Evolutionary conservation across 2,329 filamentous ascomycete genomes (phyloP).

Genomic region (Penicillium sp.): DNA sequence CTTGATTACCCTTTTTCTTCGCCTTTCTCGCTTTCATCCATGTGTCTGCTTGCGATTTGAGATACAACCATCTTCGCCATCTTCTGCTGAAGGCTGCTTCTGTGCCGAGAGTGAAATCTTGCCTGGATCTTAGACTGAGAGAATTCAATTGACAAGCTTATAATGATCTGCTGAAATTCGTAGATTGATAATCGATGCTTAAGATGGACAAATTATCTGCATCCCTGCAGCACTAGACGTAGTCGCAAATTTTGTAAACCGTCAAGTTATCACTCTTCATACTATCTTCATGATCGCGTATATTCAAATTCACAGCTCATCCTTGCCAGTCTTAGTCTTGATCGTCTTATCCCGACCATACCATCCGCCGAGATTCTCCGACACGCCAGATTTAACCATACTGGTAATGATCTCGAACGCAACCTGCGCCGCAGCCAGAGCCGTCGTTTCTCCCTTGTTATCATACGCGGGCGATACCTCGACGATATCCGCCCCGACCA

Average conservation of each 20-base stretch:
- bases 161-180: slow-evolving; percentile 4
- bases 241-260: neutral
- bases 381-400: slow-evolving; percentile 43
- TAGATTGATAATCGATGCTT: slow-evolving; percentile 2
- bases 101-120: slow-evolving; percentile 8
- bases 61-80: too few relatives aligned
- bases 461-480: slow-evolving; percentile 86
- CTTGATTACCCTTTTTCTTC: neutral
- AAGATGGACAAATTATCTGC: neutral
- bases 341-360: slow-evolving; percentile 28
- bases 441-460: slow-evolving; percentile 70
- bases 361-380: slow-evolving; percentile 38
- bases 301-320: slow-evolving; percentile 22
- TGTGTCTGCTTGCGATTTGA: too few relatives aligned
- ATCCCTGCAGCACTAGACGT: slow-evolving; percentile 1
- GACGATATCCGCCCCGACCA: slow-evolving; percentile 85
- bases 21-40: slow-evolving; percentile 2
- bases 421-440: slow-evolving; percentile 75
- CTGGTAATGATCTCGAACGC: slow-evolving; percentile 76
- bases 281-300: slow-evolving; percentile 18
- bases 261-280: slow-evolving; percentile 18
- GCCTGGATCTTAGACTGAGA: slow-evolving; percentile 13
- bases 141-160: slow-evolving; percentile 13
- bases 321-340: slow-evolving; percentile 18
- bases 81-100: slow-evolving; percentile 2